Evolutionary conservation across 202 grass and related monocot genomes (phyloP).

Genomic region (Elaeis oleifera): DNA sequence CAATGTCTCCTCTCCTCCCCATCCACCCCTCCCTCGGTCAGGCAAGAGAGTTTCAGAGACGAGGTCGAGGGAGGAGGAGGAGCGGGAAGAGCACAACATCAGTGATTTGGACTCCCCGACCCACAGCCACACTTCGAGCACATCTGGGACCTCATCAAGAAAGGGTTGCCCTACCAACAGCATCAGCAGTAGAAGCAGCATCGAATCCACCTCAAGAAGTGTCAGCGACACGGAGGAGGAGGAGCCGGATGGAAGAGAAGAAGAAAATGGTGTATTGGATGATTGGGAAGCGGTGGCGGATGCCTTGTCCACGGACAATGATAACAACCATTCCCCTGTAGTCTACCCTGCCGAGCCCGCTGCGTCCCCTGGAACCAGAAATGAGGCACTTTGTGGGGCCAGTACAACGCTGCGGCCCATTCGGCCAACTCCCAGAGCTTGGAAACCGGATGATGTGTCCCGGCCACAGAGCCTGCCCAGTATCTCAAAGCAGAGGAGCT

Average conservation of each 20-base stretch:
- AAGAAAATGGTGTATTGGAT: conserved; percentile 66
- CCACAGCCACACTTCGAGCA: conserved; percentile 27
- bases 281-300: conserved; percentile 96
- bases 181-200: conserved; percentile 68
- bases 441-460: conserved; percentile 67
- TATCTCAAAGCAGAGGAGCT: conserved; percentile 73
- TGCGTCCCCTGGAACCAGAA: not conserved
- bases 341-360: conserved; percentile 8
- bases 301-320: conserved; percentile 38
- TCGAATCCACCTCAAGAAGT: conserved; percentile 66
- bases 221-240: conserved; percentile 73
- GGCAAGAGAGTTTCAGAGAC: conserved; percentile 23
- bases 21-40: conserved; percentile 35
- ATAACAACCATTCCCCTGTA: conserved; percentile 23
- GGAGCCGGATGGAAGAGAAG: conserved; percentile 35
- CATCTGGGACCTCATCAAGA: too few species aligned
- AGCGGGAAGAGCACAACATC: conserved; percentile 9
- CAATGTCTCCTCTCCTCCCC: conserved; percentile 41
- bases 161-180: conserved; percentile 36
- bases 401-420: conserved; percentile 21
- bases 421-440: conserved; percentile 47
- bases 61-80: conserved; percentile 31
- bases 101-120: conserved; percentile 51
- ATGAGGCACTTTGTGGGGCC: conserved; percentile 7
- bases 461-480: conserved; percentile 79